Evolutionary conservation across 139 green algal genomes (phyloP).

Genomic region (Picochlorum sp.): DNA sequence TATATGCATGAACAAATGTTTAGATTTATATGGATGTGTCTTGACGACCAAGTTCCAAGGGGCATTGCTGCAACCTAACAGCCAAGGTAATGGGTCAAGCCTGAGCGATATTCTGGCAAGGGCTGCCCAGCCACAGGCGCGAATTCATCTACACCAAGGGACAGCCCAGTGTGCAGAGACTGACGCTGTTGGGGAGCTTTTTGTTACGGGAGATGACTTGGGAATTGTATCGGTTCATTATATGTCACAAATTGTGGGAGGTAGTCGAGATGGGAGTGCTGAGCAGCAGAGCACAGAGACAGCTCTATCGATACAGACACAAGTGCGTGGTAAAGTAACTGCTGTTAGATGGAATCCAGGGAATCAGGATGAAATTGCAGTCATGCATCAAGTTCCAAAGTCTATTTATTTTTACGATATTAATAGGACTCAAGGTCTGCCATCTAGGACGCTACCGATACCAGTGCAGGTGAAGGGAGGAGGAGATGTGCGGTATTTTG

Average conservation of each 20-base stretch:
- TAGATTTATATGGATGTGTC: no score
- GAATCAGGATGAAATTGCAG: constrained; percentile 14
- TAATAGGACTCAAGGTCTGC: constrained; percentile 13
- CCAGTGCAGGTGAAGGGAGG: neutral
- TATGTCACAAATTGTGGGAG: neutral
- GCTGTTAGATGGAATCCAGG: constrained; percentile 15
- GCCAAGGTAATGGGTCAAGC: no score
- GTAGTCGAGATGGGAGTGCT: neutral
- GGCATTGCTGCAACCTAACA: no score
- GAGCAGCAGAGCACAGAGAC: neutral
- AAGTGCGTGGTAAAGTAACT: constrained; percentile 5
- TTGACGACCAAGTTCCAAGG: no score
- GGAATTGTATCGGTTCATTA: constrained; percentile 14
- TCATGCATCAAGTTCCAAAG: neutral
- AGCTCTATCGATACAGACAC: neutral
- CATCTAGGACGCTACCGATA: neutral
- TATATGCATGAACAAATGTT: no score
- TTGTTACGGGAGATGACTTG: constrained; percentile 3
- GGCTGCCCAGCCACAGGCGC: no score
- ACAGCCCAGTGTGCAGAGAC: neutral
- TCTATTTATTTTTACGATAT: constrained; percentile 21
- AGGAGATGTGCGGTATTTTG: neutral
- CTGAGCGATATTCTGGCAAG: no score
- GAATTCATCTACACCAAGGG: neutral
- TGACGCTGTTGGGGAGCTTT: constrained; percentile 17